Conservation (phyloP, 371 early-diverging fungal species). For the Haplosporangium sp. region DNA sequence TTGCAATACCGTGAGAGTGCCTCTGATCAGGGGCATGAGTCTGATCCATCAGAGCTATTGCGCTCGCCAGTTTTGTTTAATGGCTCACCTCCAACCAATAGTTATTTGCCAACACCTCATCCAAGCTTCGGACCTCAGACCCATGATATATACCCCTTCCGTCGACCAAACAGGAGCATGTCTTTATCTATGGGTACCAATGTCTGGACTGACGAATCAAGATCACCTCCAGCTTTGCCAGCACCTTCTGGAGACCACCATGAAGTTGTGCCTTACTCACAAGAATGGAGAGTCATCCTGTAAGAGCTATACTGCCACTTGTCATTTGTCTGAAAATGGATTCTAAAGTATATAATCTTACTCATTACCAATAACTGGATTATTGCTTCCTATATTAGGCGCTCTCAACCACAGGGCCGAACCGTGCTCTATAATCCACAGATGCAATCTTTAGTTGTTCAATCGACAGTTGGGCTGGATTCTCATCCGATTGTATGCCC, state of each 20-base stretch:
- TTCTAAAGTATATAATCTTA: neutral
- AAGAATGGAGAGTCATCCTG: slow-evolving; percentile 68
- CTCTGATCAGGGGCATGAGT: slow-evolving; percentile 44
- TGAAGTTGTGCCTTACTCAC: slow-evolving; percentile 49
- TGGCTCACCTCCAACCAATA: slow-evolving; percentile 18
- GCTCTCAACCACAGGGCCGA: slow-evolving; percentile 47
- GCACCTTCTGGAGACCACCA: slow-evolving; percentile 21
- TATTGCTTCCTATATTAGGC: slow-evolving; percentile 9
- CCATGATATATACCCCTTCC: slow-evolving; percentile 31
- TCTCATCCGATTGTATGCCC: slow-evolving; percentile 32
- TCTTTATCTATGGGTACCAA: slow-evolving; percentile 64
- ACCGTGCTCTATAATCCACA: slow-evolving; percentile 52
- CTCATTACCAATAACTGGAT: neutral
- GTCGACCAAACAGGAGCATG: slow-evolving; percentile 51
- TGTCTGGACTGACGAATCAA: slow-evolving; percentile 56
- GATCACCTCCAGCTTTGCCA: slow-evolving; percentile 55
- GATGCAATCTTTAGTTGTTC: slow-evolving; percentile 43
- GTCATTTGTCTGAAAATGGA: slow-evolving; percentile 7
- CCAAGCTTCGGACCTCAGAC: slow-evolving; percentile 5
- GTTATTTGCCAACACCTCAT: neutral
- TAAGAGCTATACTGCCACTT: slow-evolving; percentile 39
- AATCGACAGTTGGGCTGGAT: slow-evolving; percentile 29
- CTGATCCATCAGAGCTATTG: slow-evolving; percentile 50
- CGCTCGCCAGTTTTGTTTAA: slow-evolving; percentile 30
- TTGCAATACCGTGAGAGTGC: slow-evolving; percentile 16